A percentile compares a stretch with the other conserved stretches of the same genome.
phyloP scores from a whole-genome alignment of 2,329 filamentous ascomycete species.

The Penicillium sp. region DNA sequence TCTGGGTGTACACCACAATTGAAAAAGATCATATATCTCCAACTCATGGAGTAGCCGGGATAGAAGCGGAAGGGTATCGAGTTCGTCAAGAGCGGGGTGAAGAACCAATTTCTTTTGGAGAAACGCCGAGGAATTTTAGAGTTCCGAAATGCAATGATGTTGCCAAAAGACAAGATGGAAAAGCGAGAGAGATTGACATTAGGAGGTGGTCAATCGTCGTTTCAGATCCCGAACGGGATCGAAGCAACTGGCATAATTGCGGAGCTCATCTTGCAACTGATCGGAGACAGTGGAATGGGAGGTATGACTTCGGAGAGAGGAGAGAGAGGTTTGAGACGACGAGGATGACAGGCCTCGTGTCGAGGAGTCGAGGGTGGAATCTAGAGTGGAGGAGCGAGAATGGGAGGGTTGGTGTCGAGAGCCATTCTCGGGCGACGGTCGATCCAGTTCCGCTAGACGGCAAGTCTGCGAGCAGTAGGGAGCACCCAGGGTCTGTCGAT shows the following conservation, averaged over 20 bases:
- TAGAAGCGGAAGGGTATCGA: too few species aligned
- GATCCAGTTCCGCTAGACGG: constrained; percentile 80
- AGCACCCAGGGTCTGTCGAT: constrained; percentile 74
- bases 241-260: constrained; percentile 81
- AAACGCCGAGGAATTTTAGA: too few species aligned
- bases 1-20: too few species aligned
- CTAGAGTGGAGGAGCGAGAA: constrained; percentile 14
- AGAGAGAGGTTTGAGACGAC: constrained; percentile 77
- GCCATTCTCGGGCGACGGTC: constrained; percentile 50
- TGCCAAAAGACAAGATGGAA: too few species aligned
- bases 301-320: constrained; percentile 63
- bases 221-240: constrained; percentile 63
- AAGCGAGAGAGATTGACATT: too few species aligned
- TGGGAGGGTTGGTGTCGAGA: constrained; percentile 12
- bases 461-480: constrained; percentile 92
- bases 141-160: not conserved
- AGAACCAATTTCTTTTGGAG: too few species aligned
- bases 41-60: too few species aligned
- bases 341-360: constrained; percentile 48
- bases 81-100: too few species aligned
- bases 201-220: constrained; percentile 35
- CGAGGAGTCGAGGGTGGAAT: constrained; percentile 16
- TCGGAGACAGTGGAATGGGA: constrained; percentile 59
- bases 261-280: constrained; percentile 70
- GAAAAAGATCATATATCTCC: too few species aligned